Percentiles rank a stretch among this genome's conserved stretches.
Conservation (phyloP, 331 rosid genomes). For the Malus hybrid region DNA sequence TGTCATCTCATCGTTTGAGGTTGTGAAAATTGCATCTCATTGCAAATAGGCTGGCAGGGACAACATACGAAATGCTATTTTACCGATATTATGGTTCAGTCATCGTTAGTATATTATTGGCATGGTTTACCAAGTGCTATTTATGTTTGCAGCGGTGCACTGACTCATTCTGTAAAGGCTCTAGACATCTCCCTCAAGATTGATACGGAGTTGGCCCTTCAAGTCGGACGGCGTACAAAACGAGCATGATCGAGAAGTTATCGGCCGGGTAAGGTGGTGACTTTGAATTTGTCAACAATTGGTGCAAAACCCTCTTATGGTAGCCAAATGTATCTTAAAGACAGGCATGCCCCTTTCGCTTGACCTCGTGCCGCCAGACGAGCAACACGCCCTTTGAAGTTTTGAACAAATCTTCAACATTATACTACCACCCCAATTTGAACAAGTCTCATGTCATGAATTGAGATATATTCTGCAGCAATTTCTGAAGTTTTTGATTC, state of each 20-base stretch:
- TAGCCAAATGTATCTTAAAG: background rate
- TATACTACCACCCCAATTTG: no score
- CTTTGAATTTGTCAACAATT: background rate
- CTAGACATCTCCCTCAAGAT: constrained; percentile 90
- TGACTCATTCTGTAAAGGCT: constrained; percentile 94
- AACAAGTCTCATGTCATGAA: no score
- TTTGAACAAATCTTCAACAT: no score
- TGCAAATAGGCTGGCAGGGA: background rate
- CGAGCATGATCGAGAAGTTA: no score
- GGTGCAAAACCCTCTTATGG: background rate
- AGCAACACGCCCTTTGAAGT: no score
- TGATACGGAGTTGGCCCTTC: constrained; percentile 83
- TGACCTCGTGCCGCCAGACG: background rate
- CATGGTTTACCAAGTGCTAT: background rate
- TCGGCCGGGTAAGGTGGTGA: background rate
- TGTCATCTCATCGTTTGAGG: background rate
- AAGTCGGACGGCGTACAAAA: constrained; percentile 62
- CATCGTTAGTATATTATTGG: no score
- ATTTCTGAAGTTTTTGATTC: no score
- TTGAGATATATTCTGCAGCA: no score
- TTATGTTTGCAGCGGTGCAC: constrained; percentile 59
- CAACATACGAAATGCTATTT: background rate
- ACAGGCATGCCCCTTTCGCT: background rate
- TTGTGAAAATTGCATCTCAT: background rate
- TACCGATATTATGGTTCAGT: background rate